Percentiles rank a stretch among this genome's conserved stretches.
Conservation (phyloP, 352 stramenopile species). For the Phytopythium aichiense region DNA sequence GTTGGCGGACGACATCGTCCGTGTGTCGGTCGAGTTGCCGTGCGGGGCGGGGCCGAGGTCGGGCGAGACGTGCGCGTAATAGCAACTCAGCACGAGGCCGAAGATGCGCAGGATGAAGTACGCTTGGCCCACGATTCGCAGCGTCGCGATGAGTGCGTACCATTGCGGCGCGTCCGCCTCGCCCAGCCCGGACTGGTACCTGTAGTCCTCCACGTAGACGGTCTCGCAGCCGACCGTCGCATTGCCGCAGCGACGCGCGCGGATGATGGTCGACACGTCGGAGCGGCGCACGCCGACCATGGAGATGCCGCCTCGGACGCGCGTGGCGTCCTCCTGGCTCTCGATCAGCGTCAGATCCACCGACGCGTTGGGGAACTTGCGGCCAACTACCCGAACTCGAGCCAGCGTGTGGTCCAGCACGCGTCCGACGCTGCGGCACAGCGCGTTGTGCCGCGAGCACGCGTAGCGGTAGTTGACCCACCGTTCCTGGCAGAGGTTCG, state of each 20-base stretch:
- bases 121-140: constrained; percentile 28
- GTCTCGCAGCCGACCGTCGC: constrained; percentile 18
- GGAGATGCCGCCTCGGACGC: constrained; percentile 3
- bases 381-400: background rate
- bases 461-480: constrained; percentile 20
- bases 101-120: constrained; percentile 33
- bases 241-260: constrained; percentile 3
- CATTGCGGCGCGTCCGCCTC: constrained; percentile 22
- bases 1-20: background rate
- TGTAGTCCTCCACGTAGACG: constrained; percentile 38
- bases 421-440: constrained; percentile 7
- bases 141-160: constrained; percentile 21
- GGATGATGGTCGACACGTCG: constrained; percentile 21
- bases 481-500: constrained; percentile 14
- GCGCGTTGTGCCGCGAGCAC: background rate
- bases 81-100: constrained; percentile 24
- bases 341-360: constrained; percentile 21
- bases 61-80: constrained; percentile 14
- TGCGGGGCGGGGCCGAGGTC: background rate
- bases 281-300: constrained; percentile 13
- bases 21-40: background rate
- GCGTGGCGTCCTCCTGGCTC: constrained; percentile 19
- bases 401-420: constrained; percentile 7
- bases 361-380: constrained; percentile 10
- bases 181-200: constrained; percentile 27